Base-by-base conservation (phyloP, 129 eudicot genomes). In the Apium graveolens region DNA sequence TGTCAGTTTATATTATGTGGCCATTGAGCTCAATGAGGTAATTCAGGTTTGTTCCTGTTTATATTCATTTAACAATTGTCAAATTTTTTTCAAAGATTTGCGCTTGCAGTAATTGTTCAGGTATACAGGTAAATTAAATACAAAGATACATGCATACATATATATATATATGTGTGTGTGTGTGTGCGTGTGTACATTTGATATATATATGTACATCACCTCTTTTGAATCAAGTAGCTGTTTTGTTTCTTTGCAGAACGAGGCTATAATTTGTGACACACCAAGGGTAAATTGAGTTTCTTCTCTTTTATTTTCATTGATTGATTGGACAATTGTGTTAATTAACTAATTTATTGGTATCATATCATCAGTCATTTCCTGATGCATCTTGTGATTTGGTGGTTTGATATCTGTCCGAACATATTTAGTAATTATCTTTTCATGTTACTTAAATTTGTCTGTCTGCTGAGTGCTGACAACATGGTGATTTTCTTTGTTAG, bases 381-480 rank as follows among this genome's bases (percentile, higher is more conserved):
- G 37, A 48, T 48, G 32, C 66, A 31, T 46, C 41, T 48, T 75
- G 5, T 29, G 35, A 29, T 39, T 17, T 78, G n/a, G 74, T 65
- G 11, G 62, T 63, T 26, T 43, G 21, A 17, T 27, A 12, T 62
- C 27, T 27, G 34, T 27, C 48, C 70, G 35, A 0, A 76, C 13
- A 2, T 42, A 18, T 78, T 3, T 34, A 39, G 12, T 78, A 32
- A 65, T 14, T 26, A 43, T 39, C 55, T 65, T 26, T 17, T 26
- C 18, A 29, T 78, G 75, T 78, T 77, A 63, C 74, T 78, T 65
- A 10, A 65, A 24, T 68, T 60, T 70, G 11, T 60, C 41, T 44
- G 27, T 62, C 57, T 77, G 57, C 80, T 62, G 45, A 70, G 42
- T 65, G 71, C 71, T 65, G 71, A 77, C 72, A 38, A 51, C n/a